Conservation (phyloP, 78 protist species). For the Bodo saltans region DNA sequence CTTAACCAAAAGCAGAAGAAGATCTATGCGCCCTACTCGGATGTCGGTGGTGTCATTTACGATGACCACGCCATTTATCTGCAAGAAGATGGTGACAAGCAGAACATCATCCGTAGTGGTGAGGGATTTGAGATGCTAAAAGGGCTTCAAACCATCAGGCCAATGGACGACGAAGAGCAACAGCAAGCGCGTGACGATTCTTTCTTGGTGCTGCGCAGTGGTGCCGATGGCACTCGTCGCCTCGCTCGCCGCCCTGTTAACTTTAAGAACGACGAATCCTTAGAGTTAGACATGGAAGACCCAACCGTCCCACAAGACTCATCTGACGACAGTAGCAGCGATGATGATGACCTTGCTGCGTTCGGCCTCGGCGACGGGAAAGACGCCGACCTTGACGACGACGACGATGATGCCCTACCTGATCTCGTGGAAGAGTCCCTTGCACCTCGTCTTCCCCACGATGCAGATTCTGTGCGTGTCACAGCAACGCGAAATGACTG, state of each 20-base stretch:
- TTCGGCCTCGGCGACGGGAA: neutral
- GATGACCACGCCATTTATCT: constrained; percentile 96
- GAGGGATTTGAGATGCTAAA: constrained; percentile 69
- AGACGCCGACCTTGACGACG: constrained; percentile 10
- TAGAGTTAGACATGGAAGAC: neutral
- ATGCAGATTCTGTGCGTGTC: neutral
- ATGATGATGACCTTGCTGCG: neutral
- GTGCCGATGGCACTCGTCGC: too few species aligned
- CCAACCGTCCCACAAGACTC: neutral
- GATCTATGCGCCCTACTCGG: constrained; percentile 87
- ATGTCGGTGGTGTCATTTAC: constrained; percentile 89
- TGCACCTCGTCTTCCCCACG: neutral
- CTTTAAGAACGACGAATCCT: constrained; percentile 22
- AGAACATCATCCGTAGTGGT: constrained; percentile 32
- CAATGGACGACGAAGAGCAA: constrained; percentile 44
- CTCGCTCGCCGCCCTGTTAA: constrained; percentile 33
- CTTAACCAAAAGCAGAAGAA: constrained; percentile 64
- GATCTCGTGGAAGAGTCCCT: constrained; percentile 4
- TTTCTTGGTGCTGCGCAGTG: too few species aligned
- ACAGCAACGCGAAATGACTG: neutral
- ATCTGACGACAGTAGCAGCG: constrained; percentile 12
- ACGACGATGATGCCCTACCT: neutral
- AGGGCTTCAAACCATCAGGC: constrained; percentile 37
- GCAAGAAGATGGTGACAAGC: constrained; percentile 48
- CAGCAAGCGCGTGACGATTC: too few species aligned